A percentile compares a stretch with the other conserved stretches of the same genome.
Evolutionary conservation across 2,329 filamentous ascomycete species (phyloP).

Genomic region (Blastomyces parvus): DNA sequence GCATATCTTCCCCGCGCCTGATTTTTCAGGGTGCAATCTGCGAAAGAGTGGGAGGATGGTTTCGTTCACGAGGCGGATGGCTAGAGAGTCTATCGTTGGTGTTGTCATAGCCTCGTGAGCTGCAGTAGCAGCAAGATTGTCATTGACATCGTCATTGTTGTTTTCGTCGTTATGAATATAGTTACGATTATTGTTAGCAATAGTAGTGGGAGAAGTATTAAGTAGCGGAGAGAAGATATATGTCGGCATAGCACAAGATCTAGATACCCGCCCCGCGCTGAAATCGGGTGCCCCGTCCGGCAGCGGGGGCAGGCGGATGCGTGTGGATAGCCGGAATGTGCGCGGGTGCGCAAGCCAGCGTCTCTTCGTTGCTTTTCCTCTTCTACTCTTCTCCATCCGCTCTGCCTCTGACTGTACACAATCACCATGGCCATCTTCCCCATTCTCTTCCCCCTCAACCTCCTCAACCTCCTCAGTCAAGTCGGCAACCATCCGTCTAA

Average conservation of each 20-base stretch:
- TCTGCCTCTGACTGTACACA: constrained; percentile 15
- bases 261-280: constrained; percentile 51
- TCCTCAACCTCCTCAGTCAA: constrained; percentile 49
- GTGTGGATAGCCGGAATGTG: constrained; percentile 70
- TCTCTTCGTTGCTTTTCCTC: constrained; percentile 7
- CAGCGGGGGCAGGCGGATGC: constrained; percentile 48
- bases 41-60: constrained; percentile 62
- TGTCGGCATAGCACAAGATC: constrained; percentile 61
- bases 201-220: not conserved
- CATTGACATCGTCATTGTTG: not conserved
- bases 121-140: not conserved
- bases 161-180: not conserved
- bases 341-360: constrained; percentile 72
- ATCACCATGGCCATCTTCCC: not conserved
- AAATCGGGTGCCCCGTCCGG: constrained; percentile 37
- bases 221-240: constrained; percentile 54
- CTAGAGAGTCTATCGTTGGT: constrained; percentile 39
- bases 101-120: not conserved
- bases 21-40: constrained; percentile 57
- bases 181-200: not conserved
- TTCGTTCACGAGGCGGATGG: constrained; percentile 58
- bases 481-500: constrained; percentile 71
- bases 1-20: constrained; percentile 64
- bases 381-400: not conserved
- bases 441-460: constrained; percentile 15